These are phyloP conservation scores for Blastobotrys muscicola DNA, from an alignment of 805 yeast genomes.

Conservation along the genomic window DNA sequence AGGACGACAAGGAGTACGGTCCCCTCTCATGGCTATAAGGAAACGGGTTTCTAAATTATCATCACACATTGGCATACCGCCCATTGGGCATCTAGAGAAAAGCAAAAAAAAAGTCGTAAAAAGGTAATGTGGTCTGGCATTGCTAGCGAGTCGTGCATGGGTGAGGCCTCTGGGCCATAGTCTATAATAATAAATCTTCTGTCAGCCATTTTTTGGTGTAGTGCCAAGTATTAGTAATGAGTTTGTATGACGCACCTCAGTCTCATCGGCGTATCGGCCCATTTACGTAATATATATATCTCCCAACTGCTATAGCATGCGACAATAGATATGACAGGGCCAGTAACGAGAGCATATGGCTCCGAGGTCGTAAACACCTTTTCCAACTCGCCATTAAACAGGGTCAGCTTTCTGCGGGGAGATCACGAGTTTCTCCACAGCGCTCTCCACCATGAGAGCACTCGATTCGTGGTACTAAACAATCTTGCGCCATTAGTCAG, in stretches of 20 bases:
- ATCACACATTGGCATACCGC: too few species aligned
- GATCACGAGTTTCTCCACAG: slow-evolving; percentile 41
- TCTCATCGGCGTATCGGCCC: too few species aligned
- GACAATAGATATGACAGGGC: slow-evolving; percentile 12
- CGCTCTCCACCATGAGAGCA: slow-evolving; percentile 36
- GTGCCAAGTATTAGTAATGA: not conserved
- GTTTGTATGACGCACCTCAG: not conserved
- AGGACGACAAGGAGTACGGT: too few species aligned
- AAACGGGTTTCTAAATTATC: too few species aligned
- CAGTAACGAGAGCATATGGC: slow-evolving; percentile 20
- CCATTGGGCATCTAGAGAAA: too few species aligned
- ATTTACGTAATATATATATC: not conserved
- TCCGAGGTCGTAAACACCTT: slow-evolving; percentile 29
- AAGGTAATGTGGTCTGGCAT: not conserved
- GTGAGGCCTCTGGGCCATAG: not conserved
- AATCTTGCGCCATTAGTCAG: slow-evolving; percentile 21
- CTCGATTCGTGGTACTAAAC: slow-evolving; percentile 41
- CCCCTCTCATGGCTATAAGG: too few species aligned
- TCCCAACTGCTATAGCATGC: not conserved
- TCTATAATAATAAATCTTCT: too few species aligned
- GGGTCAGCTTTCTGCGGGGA: slow-evolving; percentile 56
- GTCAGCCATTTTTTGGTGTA: not conserved
- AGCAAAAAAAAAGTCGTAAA: too few species aligned
- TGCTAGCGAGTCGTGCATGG: not conserved
- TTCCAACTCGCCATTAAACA: slow-evolving; percentile 46